A percentile compares a stretch with the other conserved stretches of the same genome.
phyloP scores from a whole-genome alignment of 1,284 basidiomycete genomes.

The Porodaedalea pini region DNA sequence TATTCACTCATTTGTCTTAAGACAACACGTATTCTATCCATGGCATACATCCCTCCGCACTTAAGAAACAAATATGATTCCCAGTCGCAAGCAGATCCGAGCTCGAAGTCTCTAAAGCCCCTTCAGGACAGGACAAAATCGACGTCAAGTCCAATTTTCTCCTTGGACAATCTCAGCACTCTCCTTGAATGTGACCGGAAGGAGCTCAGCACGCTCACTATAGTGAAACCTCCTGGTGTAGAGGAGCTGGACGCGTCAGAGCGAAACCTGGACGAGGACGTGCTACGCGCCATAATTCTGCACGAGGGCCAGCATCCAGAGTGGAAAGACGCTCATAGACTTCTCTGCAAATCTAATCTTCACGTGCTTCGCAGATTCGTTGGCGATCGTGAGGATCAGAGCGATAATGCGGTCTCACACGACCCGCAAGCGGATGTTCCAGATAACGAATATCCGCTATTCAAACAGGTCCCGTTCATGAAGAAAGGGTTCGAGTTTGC shows the following conservation, averaged over 20 bases:
- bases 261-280: neutral
- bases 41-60: constrained; percentile 18
- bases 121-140: neutral
- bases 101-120: neutral
- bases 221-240: neutral
- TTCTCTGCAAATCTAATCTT: constrained; percentile 18
- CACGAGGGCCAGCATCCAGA: constrained; percentile 16
- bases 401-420: neutral
- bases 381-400: neutral
- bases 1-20: neutral
- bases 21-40: neutral
- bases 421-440: neutral
- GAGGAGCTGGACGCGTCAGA: neutral
- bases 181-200: neutral
- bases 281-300: constrained; percentile 5
- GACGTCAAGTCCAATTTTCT: neutral
- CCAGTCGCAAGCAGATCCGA: neutral
- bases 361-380: constrained; percentile 4
- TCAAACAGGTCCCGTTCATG: constrained; percentile 9
- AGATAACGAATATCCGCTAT: constrained; percentile 8
- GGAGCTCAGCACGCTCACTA: constrained; percentile 7
- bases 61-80: neutral
- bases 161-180: neutral
- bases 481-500: constrained; percentile 11
- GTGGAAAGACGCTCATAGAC: constrained; percentile 5